Percentiles rank a stretch among this genome's conserved stretches.
These are phyloP conservation scores for Carpinus fangiana DNA, from an alignment of 306 rosid species.

Conservation along the genomic window DNA sequence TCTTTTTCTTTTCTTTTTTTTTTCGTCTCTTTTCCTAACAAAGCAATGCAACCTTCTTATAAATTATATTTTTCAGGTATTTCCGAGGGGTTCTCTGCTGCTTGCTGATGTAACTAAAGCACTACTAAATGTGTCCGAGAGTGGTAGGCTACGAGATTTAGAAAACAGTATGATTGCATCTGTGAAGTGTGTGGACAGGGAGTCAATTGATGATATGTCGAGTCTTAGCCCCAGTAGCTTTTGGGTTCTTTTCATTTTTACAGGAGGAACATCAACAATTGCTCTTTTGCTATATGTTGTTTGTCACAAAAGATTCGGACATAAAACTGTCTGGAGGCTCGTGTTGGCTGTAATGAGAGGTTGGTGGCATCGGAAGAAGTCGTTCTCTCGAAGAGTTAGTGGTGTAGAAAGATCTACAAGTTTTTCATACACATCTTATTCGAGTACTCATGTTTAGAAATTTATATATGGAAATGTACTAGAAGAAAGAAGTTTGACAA, in stretches of 20 bases:
- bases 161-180: conserved; percentile 42
- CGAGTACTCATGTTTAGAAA: conserved; percentile 15
- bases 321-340: conserved; percentile 23
- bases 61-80: conserved; percentile 31
- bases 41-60: background rate
- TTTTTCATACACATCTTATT: background rate
- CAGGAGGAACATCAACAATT: conserved; percentile 45
- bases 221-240: conserved; percentile 48
- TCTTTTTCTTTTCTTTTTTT: too few relatives aligned
- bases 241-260: conserved; percentile 35
- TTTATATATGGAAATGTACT: background rate
- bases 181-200: conserved; percentile 29
- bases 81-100: conserved; percentile 38
- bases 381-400: conserved; percentile 32
- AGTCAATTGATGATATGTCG: conserved; percentile 10
- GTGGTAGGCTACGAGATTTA: conserved; percentile 25
- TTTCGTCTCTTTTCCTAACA: background rate
- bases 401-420: background rate
- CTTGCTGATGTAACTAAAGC: conserved; percentile 35
- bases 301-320: background rate
- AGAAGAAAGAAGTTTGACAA: background rate
- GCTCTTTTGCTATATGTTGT: conserved; percentile 36
- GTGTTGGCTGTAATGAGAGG: conserved; percentile 23
- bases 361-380: conserved; percentile 25
- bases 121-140: conserved; percentile 34